phyloP scores from a whole-genome alignment of 495 filamentous ascomycete genomes.

The Chaetomium fimeti region DNA sequence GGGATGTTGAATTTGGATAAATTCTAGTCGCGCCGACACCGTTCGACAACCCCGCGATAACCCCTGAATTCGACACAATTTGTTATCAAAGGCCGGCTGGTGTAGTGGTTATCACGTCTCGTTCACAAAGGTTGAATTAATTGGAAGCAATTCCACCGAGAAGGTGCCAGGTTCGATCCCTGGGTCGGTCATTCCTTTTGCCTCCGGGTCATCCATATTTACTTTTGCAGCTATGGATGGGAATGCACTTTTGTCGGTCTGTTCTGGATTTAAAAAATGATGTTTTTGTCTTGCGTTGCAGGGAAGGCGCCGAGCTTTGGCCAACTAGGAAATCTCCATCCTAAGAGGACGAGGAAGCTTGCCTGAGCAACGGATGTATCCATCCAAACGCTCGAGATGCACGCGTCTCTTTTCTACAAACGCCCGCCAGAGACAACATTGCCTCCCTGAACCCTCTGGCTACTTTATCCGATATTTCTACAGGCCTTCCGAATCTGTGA shows the following conservation, averaged over 20 bases:
- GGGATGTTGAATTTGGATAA: too few relatives aligned
- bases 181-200: constrained; percentile 26
- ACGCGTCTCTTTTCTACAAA: background rate
- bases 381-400: background rate
- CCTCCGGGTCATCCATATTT: background rate
- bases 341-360: constrained; percentile 21
- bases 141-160: constrained; percentile 21
- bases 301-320: constrained; percentile 18
- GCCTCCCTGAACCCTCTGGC: background rate
- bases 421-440: background rate
- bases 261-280: background rate
- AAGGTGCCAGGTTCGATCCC: constrained; percentile 33
- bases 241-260: background rate
- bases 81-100: constrained; percentile 21
- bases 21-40: too few relatives aligned
- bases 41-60: constrained; percentile 3
- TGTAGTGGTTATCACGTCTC: constrained; percentile 34
- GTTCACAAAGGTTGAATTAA: constrained; percentile 22
- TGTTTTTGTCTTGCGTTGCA: background rate
- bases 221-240: background rate
- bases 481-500: background rate
- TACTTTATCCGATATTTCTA: background rate
- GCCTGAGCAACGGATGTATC: constrained; percentile 3
- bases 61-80: background rate
- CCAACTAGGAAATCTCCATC: constrained; percentile 34